phyloP scores from a whole-genome alignment of 139 green algal species.

The Chlorella vulgaris region DNA sequence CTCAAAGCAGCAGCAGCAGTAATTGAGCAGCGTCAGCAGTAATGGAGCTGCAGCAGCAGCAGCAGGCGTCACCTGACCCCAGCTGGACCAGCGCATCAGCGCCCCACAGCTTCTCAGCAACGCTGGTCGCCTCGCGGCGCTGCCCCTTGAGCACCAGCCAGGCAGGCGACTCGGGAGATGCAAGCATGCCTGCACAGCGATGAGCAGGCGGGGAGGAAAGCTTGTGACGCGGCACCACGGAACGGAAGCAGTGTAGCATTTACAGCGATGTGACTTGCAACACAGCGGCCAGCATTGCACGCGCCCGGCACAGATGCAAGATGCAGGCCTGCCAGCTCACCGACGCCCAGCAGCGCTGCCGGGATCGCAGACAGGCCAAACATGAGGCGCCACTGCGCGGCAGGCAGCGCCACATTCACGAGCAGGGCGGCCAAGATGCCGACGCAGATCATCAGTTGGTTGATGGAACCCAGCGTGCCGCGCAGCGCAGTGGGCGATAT shows the following conservation, averaged over 20 bases:
- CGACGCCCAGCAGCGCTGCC: conserved; percentile 70
- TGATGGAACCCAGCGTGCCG: conserved; percentile 88
- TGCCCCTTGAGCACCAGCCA: conserved; percentile 74
- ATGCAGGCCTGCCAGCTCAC: conserved; percentile 49
- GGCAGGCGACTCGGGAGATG: conserved; percentile 80
- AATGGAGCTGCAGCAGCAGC: not conserved
- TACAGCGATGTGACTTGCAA: not conserved
- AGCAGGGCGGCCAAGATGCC: conserved; percentile 94
- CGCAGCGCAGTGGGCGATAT: conserved; percentile 83
- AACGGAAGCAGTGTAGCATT: not conserved
- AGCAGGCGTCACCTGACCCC: conserved; percentile 5
- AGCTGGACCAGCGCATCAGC: conserved; percentile 28
- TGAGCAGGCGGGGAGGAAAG: not conserved
- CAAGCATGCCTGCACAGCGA: conserved; percentile 76
- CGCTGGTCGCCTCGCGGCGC: conserved; percentile 7
- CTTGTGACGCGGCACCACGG: not conserved
- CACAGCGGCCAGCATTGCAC: not conserved
- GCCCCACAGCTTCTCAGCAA: conserved; percentile 57
- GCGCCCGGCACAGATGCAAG: too few species aligned
- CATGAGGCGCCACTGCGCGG: conserved; percentile 82
- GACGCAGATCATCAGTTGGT: conserved; percentile 96
- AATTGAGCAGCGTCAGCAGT: too few species aligned
- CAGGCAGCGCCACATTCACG: conserved; percentile 81
- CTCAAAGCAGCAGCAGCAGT: too few species aligned
- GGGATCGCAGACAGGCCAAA: conserved; percentile 81